Percentiles rank a stretch among this genome's conserved stretches.
phyloP scores from a whole-genome alignment of 345 rosid genomes.

The Corymbia maculata region DNA sequence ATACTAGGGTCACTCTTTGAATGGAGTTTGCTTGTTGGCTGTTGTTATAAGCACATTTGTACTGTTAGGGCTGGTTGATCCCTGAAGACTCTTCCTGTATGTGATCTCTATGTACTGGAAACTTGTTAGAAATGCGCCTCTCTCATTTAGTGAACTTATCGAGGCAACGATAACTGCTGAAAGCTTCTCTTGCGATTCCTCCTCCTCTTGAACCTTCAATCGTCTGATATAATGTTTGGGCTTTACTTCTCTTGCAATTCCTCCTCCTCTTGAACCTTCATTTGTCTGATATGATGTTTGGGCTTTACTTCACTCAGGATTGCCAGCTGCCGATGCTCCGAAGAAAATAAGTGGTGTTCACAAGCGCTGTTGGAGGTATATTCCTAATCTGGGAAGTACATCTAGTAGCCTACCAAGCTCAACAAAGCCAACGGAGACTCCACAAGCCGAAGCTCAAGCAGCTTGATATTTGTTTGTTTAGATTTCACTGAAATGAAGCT shows the following conservation, averaged over 20 bases:
- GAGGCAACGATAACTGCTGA: not conserved
- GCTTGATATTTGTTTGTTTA: constrained; percentile 27
- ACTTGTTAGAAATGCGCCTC: not conserved
- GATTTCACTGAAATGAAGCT: not conserved
- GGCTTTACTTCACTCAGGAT: constrained; percentile 27
- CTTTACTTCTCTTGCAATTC: not conserved
- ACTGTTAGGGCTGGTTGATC: not conserved
- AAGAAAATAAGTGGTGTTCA: constrained; percentile 92
- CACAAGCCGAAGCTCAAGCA: constrained; percentile 29
- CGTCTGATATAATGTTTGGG: not conserved
- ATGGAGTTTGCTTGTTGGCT: not conserved
- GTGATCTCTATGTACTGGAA: not conserved
- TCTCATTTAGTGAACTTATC: not conserved
- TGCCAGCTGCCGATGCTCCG: constrained; percentile 58
- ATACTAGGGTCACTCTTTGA: not conserved
- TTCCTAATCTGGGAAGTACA: constrained; percentile 38
- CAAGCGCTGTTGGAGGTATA: constrained; percentile 89
- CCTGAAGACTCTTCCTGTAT: not conserved
- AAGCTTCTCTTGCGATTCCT: not conserved
- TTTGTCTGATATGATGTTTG: not conserved
- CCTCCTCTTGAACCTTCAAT: not conserved
- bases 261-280: not conserved
- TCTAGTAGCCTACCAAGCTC: constrained; percentile 5
- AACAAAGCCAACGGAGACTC: constrained; percentile 21
- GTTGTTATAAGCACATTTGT: not conserved